Conservation (phyloP, 1,284 basidiomycete genomes). For the Moniliella sp. region DNA sequence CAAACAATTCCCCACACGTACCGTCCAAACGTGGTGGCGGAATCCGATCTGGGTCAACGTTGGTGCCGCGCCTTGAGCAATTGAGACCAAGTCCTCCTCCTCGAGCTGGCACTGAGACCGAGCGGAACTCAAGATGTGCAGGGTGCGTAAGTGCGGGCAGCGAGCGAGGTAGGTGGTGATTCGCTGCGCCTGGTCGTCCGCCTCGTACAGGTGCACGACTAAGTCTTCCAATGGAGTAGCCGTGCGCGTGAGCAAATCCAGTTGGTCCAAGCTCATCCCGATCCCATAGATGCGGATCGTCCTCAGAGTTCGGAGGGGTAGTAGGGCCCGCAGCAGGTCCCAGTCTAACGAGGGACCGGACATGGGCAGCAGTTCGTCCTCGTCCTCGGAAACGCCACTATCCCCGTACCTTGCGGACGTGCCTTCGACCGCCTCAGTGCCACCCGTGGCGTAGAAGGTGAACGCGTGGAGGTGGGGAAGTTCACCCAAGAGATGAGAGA, state of each 20-base stretch:
- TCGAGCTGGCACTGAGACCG: constrained; percentile 9
- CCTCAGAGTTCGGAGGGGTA: constrained; percentile 7
- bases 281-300: constrained; percentile 19
- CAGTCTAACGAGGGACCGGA: constrained; percentile 3
- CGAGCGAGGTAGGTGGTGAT: constrained; percentile 5
- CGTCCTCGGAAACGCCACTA: too few species aligned
- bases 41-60: constrained; percentile 21
- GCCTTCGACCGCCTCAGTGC: constrained; percentile 4
- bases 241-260: constrained; percentile 2
- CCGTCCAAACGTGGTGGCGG: constrained; percentile 25
- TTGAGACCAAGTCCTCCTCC: constrained; percentile 8
- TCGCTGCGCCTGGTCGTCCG: constrained; percentile 3
- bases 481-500: constrained; percentile 8
- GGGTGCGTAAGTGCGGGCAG: neutral
- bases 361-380: constrained; percentile 1
- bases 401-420: constrained; percentile 8
- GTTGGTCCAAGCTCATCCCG: constrained; percentile 15
- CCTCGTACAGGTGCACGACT: constrained; percentile 23
- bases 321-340: constrained; percentile 7
- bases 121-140: constrained; percentile 16
- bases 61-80: constrained; percentile 7
- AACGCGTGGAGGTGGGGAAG: constrained; percentile 7
- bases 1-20: constrained; percentile 1
- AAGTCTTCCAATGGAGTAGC: constrained; percentile 23
- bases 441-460: constrained; percentile 14